A percentile compares a stretch with the other conserved stretches of the same genome.
Evolutionary conservation across 106 monocot genomes (phyloP).

Genomic region (Dendrobium catenatum): DNA sequence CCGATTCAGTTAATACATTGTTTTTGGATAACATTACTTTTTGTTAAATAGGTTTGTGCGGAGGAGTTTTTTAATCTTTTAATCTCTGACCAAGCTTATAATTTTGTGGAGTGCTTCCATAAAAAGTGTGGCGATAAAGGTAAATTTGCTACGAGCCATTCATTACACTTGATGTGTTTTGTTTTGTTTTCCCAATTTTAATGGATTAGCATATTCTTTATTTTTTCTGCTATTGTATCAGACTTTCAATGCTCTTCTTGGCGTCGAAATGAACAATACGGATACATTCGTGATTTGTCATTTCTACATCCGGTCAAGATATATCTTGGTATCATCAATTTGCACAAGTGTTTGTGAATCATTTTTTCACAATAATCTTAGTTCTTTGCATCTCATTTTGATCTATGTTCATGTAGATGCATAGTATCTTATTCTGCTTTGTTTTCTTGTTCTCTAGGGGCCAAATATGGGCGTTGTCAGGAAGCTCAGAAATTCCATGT

Average conservation of each 20-base stretch:
- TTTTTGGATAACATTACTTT: neutral
- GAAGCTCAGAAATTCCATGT: slow-evolving; percentile 73
- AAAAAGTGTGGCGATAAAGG: slow-evolving; percentile 84
- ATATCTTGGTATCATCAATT: slow-evolving; percentile 55
- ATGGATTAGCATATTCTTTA: neutral
- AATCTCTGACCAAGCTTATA: slow-evolving; percentile 63
- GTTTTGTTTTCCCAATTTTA: neutral
- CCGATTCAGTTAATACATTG: slow-evolving; percentile 1
- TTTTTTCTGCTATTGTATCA: slow-evolving; percentile 14
- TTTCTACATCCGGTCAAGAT: slow-evolving; percentile 91
- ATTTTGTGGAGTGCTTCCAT: slow-evolving; percentile 57
- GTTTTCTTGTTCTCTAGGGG: slow-evolving; percentile 44
- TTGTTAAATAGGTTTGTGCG: slow-evolving; percentile 35
- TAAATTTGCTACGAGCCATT: slow-evolving; percentile 14
- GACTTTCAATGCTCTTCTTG: slow-evolving; percentile 66
- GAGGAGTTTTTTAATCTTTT: slow-evolving; percentile 71
- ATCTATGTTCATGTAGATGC: slow-evolving; percentile 1
- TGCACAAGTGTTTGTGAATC: neutral
- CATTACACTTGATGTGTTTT: neutral
- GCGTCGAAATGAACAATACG: slow-evolving; percentile 49
- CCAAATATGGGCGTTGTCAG: slow-evolving; percentile 77
- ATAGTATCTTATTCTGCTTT: slow-evolving; percentile 9
- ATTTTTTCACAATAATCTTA: neutral
- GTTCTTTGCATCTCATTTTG: slow-evolving; percentile 5
- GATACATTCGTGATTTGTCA: slow-evolving; percentile 61